Conservation (phyloP, 2,329 filamentous ascomycete species). For the Cladosporium sp. region DNA sequence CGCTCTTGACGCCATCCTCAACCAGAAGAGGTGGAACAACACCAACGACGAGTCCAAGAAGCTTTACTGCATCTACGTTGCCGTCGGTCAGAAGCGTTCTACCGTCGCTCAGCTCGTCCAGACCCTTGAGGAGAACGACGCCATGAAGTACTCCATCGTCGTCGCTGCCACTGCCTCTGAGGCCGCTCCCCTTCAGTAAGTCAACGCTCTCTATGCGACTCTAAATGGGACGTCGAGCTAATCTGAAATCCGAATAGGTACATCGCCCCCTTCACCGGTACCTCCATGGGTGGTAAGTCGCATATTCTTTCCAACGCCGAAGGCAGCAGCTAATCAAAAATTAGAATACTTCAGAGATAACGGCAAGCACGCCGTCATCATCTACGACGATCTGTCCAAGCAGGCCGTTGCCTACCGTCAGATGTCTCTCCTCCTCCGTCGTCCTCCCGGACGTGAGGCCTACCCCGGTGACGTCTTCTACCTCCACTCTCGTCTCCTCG, state of each 20-base stretch:
- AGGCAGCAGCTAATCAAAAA: neutral
- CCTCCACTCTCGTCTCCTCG: conserved; percentile 97
- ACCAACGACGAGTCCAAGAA: conserved; percentile 87
- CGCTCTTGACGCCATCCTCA: conserved; percentile 94
- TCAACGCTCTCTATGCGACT: neutral
- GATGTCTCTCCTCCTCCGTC: conserved; percentile 96
- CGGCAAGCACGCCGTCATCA: conserved; percentile 82
- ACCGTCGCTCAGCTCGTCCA: conserved; percentile 99
- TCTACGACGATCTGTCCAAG: conserved; percentile 96
- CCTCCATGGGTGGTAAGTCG: conserved; percentile 42
- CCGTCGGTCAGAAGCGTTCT: conserved; percentile 98
- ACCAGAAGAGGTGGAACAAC: conserved; percentile 98
- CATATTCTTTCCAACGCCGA: neutral
- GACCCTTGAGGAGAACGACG: conserved; percentile 99
- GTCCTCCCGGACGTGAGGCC: conserved; percentile 90
- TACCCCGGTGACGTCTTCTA: conserved; percentile 67
- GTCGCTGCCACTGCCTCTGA: conserved; percentile 97
- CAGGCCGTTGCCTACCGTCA: conserved; percentile 70
- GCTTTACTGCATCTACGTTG: conserved; percentile 99
- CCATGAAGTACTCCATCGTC: conserved; percentile 95
- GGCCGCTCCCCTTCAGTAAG: conserved; percentile 54
- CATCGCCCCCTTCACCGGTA: conserved; percentile 84
- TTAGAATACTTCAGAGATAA: conserved; percentile 68
- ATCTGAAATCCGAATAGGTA: conserved; percentile 75
- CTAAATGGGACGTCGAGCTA: neutral